Base-by-base conservation (phyloP, 106 monocot species). In the Dendrobium officinale region DNA sequence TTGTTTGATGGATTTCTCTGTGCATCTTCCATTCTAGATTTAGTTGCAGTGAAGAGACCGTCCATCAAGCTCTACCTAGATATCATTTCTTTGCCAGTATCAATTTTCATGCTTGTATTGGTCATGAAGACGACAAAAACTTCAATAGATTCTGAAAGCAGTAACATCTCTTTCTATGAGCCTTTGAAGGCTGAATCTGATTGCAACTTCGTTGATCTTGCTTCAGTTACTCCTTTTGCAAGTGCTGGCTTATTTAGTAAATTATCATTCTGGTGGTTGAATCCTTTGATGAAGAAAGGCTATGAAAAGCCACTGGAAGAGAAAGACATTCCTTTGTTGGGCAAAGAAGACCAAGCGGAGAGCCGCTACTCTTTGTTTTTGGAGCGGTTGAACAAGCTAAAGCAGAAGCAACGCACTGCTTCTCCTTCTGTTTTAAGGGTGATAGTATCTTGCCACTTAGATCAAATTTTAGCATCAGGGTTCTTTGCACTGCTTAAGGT, bases 181-280 rank as follows among this genome's bases (percentile, higher is more conserved):
- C 81, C 91, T 67, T 75, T 96, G 48, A 88, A 80, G 56, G 54
- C 61, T 73, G 81, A 85, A 41, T 5, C 48, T 19, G n/a, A 77
- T 4, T 33, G 0, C 9, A 72, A 20, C 26, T 67, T 27, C 48
- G n/a, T 55, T 61, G 82, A 59, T 54, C 33, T 10, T 72, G 72
- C 7, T 16, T 40, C 20, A 51, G 83, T 85, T 4, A 88, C 90
- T 66, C 82, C 82, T 54, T 91, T 89, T 64, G 85, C 95, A 9
- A 87, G 16, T 41, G 98, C 95, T 75, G 91, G 95, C 1, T 77
- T 95, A 54, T 55, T 92, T 17, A 92, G 91, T 67, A 90, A 54
- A 80, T 77, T 95, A 82, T 80, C 92, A 37, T 99, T 99, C 75
- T 93, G 95, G 92, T 99, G 98, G 98, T 72, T 99, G 83, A 99